phyloP scores from a whole-genome alignment of 306 rosid genomes.

The Benincasa hispida region DNA sequence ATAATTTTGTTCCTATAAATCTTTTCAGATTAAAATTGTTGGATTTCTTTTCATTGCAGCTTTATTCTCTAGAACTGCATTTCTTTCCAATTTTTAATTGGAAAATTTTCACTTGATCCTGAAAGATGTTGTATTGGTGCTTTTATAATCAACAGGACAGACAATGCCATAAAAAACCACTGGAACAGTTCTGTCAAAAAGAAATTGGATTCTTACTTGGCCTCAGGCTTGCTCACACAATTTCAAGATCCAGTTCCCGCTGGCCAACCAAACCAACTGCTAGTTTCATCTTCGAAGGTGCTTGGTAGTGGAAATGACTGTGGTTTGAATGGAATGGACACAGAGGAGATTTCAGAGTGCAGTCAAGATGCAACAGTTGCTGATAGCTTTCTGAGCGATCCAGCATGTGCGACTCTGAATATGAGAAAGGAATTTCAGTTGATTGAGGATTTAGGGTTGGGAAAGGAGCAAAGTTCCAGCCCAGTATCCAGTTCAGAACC shows the following conservation, averaged over 20 bases:
- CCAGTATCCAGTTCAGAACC: conserved; percentile 59
- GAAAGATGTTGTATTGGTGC: not conserved
- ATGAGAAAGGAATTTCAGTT: conserved; percentile 33
- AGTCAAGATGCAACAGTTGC: conserved; percentile 72
- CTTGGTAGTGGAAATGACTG: conserved; percentile 59
- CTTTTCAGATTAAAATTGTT: not conserved
- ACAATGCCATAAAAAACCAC: conserved; percentile 95
- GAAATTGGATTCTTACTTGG: conserved; percentile 94
- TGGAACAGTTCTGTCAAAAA: conserved; percentile 99
- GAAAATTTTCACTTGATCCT: not conserved
- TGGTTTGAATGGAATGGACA: conserved; percentile 42
- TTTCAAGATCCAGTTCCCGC: conserved; percentile 40
- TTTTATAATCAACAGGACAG: conserved; percentile 58
- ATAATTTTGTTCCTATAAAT: not conserved
- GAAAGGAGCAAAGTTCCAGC: conserved; percentile 39
- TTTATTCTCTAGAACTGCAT: not conserved
- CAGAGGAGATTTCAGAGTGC: conserved; percentile 75
- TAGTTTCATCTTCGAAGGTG: conserved; percentile 43
- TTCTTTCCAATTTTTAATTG: conserved; percentile 6
- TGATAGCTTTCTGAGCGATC: conserved; percentile 13
- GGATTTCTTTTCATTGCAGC: not conserved
- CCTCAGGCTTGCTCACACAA: conserved; percentile 71
- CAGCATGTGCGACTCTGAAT: conserved; percentile 25
- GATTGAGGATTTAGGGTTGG: conserved; percentile 34
- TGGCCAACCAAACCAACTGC: conserved; percentile 41